Evolutionary conservation across 1,284 basidiomycete genomes (phyloP).

Genomic region (Ceratorhiza oryzae-sativae): DNA sequence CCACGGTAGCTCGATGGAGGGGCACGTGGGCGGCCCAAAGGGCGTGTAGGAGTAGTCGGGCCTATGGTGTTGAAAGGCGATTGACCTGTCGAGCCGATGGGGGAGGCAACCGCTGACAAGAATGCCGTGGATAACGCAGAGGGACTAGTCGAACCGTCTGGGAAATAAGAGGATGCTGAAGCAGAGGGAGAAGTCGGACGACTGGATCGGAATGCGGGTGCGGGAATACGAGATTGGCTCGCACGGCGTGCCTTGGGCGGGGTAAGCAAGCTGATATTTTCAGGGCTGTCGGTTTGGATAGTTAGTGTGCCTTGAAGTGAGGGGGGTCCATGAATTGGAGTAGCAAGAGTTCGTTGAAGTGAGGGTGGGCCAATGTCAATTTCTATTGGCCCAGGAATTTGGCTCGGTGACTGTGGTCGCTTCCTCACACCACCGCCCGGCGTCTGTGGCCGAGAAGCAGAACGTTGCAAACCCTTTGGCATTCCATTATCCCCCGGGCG

Average conservation of each 20-base stretch:
- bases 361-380: conserved; percentile 33
- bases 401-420: conserved; percentile 75
- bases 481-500: conserved; percentile 51
- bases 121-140: conserved; percentile 52
- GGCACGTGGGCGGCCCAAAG: conserved; percentile 23
- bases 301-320: conserved; percentile 54
- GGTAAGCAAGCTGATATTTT: conserved; percentile 12
- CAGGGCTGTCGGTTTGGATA: conserved; percentile 1
- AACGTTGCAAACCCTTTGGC: neutral
- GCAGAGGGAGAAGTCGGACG: conserved; percentile 39
- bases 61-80: conserved; percentile 22
- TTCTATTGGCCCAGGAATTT: conserved; percentile 67
- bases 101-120: conserved; percentile 55
- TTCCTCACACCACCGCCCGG: conserved; percentile 60
- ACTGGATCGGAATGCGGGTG: conserved; percentile 35
- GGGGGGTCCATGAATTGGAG: conserved; percentile 51
- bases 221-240: conserved; percentile 79
- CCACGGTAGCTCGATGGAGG: conserved; percentile 79
- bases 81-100: conserved; percentile 43
- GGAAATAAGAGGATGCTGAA: conserved; percentile 22
- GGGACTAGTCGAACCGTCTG: conserved; percentile 38
- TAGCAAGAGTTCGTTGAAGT: conserved; percentile 43
- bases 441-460: conserved; percentile 30
- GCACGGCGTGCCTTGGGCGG: conserved; percentile 66
- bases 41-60: conserved; percentile 28